Evolutionary conservation across 2,329 filamentous ascomycete genomes (phyloP), one percentile per base, ranked within the genome.

Genomic region (Xylaria sp.): DNA sequence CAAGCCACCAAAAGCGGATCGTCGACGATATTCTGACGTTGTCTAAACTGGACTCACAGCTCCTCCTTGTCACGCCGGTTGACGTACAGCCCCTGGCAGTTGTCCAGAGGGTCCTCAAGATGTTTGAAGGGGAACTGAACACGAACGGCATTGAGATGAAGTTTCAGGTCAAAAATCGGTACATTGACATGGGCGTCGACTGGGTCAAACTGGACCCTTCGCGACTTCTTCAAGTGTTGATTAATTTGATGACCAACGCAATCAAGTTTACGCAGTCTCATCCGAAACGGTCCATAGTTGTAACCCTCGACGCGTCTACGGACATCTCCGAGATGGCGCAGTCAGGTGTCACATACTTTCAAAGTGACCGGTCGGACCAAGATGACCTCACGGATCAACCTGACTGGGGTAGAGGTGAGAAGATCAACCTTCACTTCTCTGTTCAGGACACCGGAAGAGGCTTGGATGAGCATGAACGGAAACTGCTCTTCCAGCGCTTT

Each of bases 161-260:
- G 45, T 91, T 93, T 72, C 83, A 84, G 1, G 86, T 94, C 46
- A 89, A 92, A 72, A 84, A 90, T 52, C 90, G 89, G 0, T 93
- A 91, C 76, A 82, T 86, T 15, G 83, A 87, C 18, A 79, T 93
- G 55, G 84, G 83, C 2, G 83, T 94, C 36, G 87, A 91, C 69
- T 93, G 90, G 90, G 90, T 91, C 46, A 91, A 86, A 70, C 82
- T 94, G 46, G 92, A 95, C 76, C 92, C 92, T 7, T 93, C 91
- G 3, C 85, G 92, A 45, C 84, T 94, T 18, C 84, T 91, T 50
- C 92, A 94, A 76, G 88, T 94, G 2, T 80, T 94, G 46, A 93
- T 94, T 76, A 94, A 94, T 74, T 82, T 94, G 15, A 89, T 92
- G 77, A 89, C 87, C 41, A 90, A 90, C 70, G 87, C 88, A 34